Percentiles rank a stretch among this genome's conserved stretches.
Evolutionary conservation across 192 early-diverging fungal species (phyloP).

Genomic region (Hyaloraphidium curvatum): DNA sequence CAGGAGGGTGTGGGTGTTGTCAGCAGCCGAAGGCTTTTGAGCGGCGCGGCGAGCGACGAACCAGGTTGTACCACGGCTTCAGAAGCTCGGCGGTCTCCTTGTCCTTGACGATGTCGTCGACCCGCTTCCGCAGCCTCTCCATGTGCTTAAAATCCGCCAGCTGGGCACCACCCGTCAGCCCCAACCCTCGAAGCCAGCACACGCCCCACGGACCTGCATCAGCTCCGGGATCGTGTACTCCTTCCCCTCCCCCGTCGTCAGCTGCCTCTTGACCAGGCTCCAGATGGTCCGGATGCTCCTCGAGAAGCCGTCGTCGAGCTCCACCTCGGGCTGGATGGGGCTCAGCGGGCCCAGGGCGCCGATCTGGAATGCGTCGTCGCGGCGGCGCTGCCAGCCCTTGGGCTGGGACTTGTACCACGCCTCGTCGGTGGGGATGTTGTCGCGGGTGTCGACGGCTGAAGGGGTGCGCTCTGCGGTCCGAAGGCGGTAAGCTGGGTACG

Average conservation of each 20-base stretch:
- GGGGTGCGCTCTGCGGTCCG: constrained; percentile 31
- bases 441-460: constrained; percentile 15
- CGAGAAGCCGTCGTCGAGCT: not conserved
- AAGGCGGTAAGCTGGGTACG: no score
- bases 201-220: not conserved
- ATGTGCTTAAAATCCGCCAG: not conserved
- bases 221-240: not conserved
- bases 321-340: not conserved
- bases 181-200: no score
- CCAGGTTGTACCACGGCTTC: constrained; percentile 2
- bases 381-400: not conserved
- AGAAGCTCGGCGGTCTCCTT: not conserved
- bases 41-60: no score
- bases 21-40: no score
- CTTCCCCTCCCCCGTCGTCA: not conserved
- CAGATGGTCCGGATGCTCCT: not conserved
- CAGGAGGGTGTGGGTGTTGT: no score
- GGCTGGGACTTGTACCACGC: not conserved
- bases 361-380: not conserved
- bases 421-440: not conserved
- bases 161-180: no score
- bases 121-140: not conserved
- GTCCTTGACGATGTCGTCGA: not conserved
- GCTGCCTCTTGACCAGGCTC: not conserved
- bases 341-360: not conserved